phyloP scores from a whole-genome alignment of 164 flowering plant species.

The Nymphaea thermarum region DNA sequence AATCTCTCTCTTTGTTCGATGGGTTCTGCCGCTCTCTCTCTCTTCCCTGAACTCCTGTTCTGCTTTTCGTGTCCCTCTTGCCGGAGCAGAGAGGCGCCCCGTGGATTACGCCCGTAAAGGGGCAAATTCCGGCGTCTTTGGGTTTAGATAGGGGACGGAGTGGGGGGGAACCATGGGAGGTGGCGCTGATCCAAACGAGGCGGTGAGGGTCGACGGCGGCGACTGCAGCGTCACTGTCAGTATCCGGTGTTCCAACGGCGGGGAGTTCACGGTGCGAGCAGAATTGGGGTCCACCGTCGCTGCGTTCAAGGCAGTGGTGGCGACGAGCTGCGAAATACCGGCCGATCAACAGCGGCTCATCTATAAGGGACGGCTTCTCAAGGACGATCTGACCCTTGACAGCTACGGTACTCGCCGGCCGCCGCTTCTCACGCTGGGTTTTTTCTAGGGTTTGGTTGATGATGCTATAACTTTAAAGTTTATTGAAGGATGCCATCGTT shows the following conservation, averaged over 20 bases:
- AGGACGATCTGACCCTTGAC: slow-evolving; percentile 74
- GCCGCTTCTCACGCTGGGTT: neutral
- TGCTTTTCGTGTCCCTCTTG: too few relatives aligned
- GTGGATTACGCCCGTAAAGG: neutral
- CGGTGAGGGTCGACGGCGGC: slow-evolving; percentile 5
- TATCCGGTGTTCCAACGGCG: slow-evolving; percentile 66
- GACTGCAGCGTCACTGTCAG: slow-evolving; percentile 20
- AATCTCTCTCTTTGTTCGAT: neutral
- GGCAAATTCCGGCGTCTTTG: neutral
- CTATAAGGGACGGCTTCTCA: slow-evolving; percentile 79
- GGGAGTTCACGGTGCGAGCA: slow-evolving; percentile 50
- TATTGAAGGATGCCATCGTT: neutral
- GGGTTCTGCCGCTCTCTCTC: neutral
- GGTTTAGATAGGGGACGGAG: slow-evolving; percentile 7
- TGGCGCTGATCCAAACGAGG: slow-evolving; percentile 44
- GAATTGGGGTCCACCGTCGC: slow-evolving; percentile 41
- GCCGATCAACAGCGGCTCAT: slow-evolving; percentile 72
- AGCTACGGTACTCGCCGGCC: slow-evolving; percentile 53
- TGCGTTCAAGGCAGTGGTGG: slow-evolving; percentile 44
- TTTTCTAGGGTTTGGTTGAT: neutral
- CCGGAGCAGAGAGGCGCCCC: neutral
- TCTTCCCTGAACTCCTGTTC: neutral
- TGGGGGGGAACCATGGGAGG: slow-evolving; percentile 28
- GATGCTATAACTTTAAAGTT: neutral
- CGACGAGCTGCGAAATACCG: slow-evolving; percentile 61